Conservation (phyloP, 768 basidiomycete species). For the Sarcodon aspratus region DNA sequence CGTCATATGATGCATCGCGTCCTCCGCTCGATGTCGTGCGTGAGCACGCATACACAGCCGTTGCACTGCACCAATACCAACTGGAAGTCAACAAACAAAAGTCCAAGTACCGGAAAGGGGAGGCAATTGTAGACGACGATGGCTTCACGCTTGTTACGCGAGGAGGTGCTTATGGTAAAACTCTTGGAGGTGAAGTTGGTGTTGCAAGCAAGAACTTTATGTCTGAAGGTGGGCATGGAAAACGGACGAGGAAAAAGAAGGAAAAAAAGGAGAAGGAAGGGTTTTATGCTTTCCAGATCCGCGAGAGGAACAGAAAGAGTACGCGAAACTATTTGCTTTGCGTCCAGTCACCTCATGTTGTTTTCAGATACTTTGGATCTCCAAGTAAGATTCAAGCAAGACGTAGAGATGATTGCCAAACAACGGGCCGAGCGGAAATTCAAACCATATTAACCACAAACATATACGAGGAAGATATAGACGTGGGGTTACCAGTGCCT, state of each 20-base stretch:
- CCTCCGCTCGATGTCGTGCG: constrained; percentile 67
- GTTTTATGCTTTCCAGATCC: constrained; percentile 88
- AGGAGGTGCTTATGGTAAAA: constrained; percentile 83
- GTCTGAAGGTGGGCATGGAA: constrained; percentile 18
- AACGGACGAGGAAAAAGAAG: constrained; percentile 42
- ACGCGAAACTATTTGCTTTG: constrained; percentile 10
- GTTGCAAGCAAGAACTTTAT: constrained; percentile 52
- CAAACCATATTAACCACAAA: constrained; percentile 63
- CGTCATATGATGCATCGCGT: constrained; percentile 53
- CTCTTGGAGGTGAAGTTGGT: constrained; percentile 69
- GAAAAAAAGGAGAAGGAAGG: constrained; percentile 50
- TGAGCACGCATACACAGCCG: constrained; percentile 69
- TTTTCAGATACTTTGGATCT: constrained; percentile 41
- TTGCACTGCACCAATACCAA: constrained; percentile 70
- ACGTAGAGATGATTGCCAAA: constrained; percentile 77
- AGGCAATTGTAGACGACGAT: constrained; percentile 87
- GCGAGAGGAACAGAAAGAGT: constrained; percentile 84
- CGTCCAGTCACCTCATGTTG: constrained; percentile 9
- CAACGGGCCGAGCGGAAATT: constrained; percentile 72
- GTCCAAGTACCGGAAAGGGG: constrained; percentile 67
- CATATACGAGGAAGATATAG: too few relatives aligned
- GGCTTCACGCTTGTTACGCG: constrained; percentile 93
- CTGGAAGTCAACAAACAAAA: constrained; percentile 47
- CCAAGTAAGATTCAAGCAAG: constrained; percentile 76
- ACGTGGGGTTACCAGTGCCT: too few relatives aligned